Percentiles rank a stretch among this genome's conserved stretches.
These are phyloP conservation scores for Ricinus communis DNA, from an alignment of 345 rosid genomes.

Conservation along the genomic window DNA sequence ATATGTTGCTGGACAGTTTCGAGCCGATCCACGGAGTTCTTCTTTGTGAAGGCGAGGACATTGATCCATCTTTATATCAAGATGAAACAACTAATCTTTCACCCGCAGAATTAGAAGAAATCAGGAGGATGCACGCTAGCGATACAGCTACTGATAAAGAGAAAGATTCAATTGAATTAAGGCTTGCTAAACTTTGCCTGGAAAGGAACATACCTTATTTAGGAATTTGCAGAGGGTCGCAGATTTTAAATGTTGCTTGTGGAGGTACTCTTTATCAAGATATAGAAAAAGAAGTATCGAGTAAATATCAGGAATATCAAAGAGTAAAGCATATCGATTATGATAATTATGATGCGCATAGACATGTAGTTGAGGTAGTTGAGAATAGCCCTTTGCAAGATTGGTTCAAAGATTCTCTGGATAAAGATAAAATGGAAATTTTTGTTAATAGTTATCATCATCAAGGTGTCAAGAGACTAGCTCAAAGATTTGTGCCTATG, in stretches of 20 bases:
- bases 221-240: constrained; percentile 86
- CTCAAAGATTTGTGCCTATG: constrained; percentile 71
- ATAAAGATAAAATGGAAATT: constrained; percentile 55
- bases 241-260: constrained; percentile 78
- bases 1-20: constrained; percentile 70
- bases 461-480: constrained; percentile 79
- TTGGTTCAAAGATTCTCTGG: constrained; percentile 69
- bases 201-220: constrained; percentile 78
- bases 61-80: constrained; percentile 75
- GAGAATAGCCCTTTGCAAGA: constrained; percentile 58
- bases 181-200: constrained; percentile 75
- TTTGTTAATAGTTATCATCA: constrained; percentile 86
- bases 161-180: constrained; percentile 74
- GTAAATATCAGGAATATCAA: constrained; percentile 25
- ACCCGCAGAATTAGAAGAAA: constrained; percentile 64
- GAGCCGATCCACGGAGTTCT: constrained; percentile 95
- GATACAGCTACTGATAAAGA: constrained; percentile 74
- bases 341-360: constrained; percentile 70
- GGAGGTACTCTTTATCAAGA: constrained; percentile 85
- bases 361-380: constrained; percentile 58
- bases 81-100: constrained; percentile 50
- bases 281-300: constrained; percentile 55
- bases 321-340: constrained; percentile 64
- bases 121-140: constrained; percentile 59
- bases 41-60: constrained; percentile 90